These are phyloP conservation scores for Rhizopus sp. DNA, from an alignment of 371 early-diverging fungal genomes.

Conservation along the genomic window DNA sequence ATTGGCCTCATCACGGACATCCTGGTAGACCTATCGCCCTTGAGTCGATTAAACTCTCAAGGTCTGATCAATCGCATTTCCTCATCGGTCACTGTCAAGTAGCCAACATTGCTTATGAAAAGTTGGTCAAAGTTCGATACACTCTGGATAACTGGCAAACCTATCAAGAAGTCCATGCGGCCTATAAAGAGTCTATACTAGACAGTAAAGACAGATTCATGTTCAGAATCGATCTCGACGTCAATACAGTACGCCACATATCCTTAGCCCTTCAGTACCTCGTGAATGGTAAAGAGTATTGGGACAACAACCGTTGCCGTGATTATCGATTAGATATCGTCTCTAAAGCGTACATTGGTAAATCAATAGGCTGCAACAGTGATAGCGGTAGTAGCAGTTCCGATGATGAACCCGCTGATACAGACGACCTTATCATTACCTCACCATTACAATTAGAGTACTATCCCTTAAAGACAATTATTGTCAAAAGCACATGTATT, in stretches of 20 bases:
- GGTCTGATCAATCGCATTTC: too few relatives aligned
- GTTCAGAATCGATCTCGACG: conserved; percentile 20
- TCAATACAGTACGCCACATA: conserved; percentile 8
- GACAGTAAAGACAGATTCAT: conserved; percentile 42
- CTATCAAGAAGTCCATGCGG: conserved; percentile 55
- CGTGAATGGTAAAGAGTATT: conserved; percentile 65
- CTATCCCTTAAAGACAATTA: neutral
- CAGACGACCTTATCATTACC: neutral
- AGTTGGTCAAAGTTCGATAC: conserved; percentile 68
- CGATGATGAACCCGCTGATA: conserved; percentile 13
- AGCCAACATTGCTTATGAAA: conserved; percentile 78
- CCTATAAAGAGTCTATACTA: conserved; percentile 50
- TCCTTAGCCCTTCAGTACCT: conserved; percentile 40
- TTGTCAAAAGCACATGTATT: neutral
- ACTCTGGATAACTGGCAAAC: conserved; percentile 74
- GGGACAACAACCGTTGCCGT: conserved; percentile 81
- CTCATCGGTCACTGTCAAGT: conserved; percentile 61
- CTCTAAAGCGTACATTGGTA: conserved; percentile 10
- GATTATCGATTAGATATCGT: conserved; percentile 54
- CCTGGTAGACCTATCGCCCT: conserved; percentile 27
- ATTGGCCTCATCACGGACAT: conserved; percentile 39
- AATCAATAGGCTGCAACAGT: neutral
- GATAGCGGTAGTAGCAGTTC: conserved; percentile 1
- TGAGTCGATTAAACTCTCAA: conserved; percentile 20
- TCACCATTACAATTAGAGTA: neutral